phyloP scores from a whole-genome alignment of 2,329 filamentous ascomycete genomes.

The Lecanicillium sp. region DNA sequence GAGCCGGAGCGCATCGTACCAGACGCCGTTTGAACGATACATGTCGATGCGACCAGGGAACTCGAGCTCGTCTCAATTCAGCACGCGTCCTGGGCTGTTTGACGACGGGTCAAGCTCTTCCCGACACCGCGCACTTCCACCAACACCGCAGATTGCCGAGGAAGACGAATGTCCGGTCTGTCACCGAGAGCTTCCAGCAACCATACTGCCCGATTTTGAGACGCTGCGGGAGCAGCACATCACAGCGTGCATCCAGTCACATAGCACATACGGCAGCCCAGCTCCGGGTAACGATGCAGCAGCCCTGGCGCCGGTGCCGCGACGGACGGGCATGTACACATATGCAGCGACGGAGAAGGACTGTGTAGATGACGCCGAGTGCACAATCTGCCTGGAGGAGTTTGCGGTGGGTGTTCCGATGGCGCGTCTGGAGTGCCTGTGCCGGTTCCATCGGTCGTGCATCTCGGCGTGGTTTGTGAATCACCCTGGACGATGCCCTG shows the following conservation, averaged over 20 bases:
- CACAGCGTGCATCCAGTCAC: constrained; percentile 47
- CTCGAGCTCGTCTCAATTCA: constrained; percentile 26
- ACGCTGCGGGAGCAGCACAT: constrained; percentile 53
- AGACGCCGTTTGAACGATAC: constrained; percentile 34
- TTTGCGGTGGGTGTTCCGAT: constrained; percentile 56
- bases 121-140: constrained; percentile 33
- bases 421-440: constrained; percentile 62
- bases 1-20: constrained; percentile 26
- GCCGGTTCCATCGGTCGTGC: constrained; percentile 56
- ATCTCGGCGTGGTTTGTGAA: constrained; percentile 58
- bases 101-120: constrained; percentile 30
- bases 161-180: constrained; percentile 79
- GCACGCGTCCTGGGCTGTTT: constrained; percentile 27
- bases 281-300: constrained; percentile 21
- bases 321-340: constrained; percentile 56
- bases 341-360: constrained; percentile 63
- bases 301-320: constrained; percentile 28
- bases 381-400: constrained; percentile 62
- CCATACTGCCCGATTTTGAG: constrained; percentile 47
- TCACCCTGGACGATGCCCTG: constrained; percentile 57
- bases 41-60: constrained; percentile 30
- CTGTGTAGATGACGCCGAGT: constrained; percentile 61
- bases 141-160: constrained; percentile 52
- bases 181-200: constrained; percentile 61
- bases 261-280: constrained; percentile 44